Evolutionary conservation across 306 rosid species (phyloP).

Genomic region (Senna tora): DNA sequence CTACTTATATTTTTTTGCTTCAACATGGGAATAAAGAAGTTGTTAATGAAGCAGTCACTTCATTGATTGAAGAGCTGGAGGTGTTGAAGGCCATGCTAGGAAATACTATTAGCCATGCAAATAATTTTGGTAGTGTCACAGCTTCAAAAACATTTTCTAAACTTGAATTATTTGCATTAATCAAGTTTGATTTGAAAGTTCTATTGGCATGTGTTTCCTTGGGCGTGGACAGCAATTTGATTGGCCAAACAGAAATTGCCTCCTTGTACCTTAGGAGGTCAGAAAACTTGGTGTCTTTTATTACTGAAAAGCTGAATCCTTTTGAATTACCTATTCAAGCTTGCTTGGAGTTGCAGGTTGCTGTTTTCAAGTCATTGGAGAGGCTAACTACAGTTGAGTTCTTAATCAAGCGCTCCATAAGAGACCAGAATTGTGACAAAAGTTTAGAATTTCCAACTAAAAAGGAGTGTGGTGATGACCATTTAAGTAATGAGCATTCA

Average conservation of each 20-base stretch:
- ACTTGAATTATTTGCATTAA: slow-evolving; percentile 68
- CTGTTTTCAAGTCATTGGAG: slow-evolving; percentile 68
- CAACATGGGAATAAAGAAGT: slow-evolving; percentile 86
- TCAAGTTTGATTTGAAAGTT: slow-evolving; percentile 84
- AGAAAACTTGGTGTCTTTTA: slow-evolving; percentile 61
- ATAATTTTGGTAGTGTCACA: slow-evolving; percentile 38
- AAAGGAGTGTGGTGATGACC: slow-evolving; percentile 38
- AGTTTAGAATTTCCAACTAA: slow-evolving; percentile 44
- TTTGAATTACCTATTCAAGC: slow-evolving; percentile 66
- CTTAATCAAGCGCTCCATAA: slow-evolving; percentile 57
- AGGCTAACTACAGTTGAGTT: slow-evolving; percentile 66
- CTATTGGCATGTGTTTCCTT: slow-evolving; percentile 66
- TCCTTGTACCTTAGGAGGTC: slow-evolving; percentile 60
- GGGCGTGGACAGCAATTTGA: slow-evolving; percentile 57
- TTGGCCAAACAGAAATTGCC: slow-evolving; percentile 55
- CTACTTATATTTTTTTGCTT: slow-evolving; percentile 89
- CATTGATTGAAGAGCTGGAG: slow-evolving; percentile 70
- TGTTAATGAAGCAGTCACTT: slow-evolving; percentile 67
- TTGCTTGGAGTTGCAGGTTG: slow-evolving; percentile 74
- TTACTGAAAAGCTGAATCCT: slow-evolving; percentile 67
- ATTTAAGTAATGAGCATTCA: slow-evolving; percentile 43
- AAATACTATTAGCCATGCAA: slow-evolving; percentile 41
- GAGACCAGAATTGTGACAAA: slow-evolving; percentile 45
- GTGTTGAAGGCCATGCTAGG: slow-evolving; percentile 66
- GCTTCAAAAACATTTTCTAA: slow-evolving; percentile 58